Conservation (phyloP, 2,329 filamentous ascomycete species). For the Huntiella bhutanensis region DNA sequence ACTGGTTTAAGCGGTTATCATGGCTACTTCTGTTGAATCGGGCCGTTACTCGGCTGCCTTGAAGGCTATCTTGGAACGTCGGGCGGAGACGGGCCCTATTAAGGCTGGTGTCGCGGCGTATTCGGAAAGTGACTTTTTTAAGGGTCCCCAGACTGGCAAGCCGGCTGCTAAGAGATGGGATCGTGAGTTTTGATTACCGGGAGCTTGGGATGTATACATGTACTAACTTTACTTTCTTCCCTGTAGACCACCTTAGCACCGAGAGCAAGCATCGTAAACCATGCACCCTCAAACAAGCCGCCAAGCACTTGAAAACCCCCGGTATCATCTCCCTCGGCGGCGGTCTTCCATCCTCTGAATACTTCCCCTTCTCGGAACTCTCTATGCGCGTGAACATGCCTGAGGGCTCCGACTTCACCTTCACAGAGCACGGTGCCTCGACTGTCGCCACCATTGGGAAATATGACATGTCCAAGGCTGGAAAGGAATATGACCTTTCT, state of each 20-base stretch:
- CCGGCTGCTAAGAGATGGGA: constrained; percentile 71
- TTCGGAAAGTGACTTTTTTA: constrained; percentile 68
- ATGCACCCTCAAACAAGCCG: constrained; percentile 67
- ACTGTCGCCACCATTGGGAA: constrained; percentile 52
- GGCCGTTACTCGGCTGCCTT: constrained; percentile 18
- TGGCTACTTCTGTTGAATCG: constrained; percentile 6
- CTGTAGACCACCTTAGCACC: constrained; percentile 34
- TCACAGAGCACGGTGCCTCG: constrained; percentile 49
- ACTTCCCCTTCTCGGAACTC: constrained; percentile 79
- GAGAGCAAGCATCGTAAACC: constrained; percentile 43
- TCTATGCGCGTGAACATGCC: constrained; percentile 49
- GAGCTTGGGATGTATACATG: neutral
- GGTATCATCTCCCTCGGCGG: constrained; percentile 84
- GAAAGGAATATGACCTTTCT: constrained; percentile 46
- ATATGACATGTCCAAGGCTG: constrained; percentile 38
- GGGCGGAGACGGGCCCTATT: constrained; percentile 53
- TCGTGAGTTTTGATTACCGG: constrained; percentile 32
- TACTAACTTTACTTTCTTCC: constrained; percentile 6
- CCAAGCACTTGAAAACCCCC: constrained; percentile 58
- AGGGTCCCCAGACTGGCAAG: constrained; percentile 42
- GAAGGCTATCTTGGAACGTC: constrained; percentile 45
- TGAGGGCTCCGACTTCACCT: constrained; percentile 32
- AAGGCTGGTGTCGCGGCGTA: constrained; percentile 59
- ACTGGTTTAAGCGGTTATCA: neutral
- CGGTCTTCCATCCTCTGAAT: constrained; percentile 70